Percentiles rank a stretch among this genome's conserved stretches.
phyloP scores from a whole-genome alignment of 2,329 filamentous ascomycete genomes.

The Alternaria sp. region DNA sequence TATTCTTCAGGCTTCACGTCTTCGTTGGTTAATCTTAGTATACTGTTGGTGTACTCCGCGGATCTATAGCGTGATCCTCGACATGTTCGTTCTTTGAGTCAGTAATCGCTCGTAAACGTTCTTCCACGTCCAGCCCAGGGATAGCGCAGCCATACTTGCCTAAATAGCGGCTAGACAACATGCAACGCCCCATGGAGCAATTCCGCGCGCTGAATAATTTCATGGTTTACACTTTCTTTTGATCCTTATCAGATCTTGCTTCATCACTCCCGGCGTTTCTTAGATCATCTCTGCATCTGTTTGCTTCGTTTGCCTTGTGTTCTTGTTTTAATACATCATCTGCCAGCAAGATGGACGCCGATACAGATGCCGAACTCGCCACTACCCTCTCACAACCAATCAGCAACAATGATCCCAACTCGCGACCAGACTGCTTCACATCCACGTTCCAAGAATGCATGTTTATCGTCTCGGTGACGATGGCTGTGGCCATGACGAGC shows the following conservation, averaged over 20 bases:
- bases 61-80: neutral
- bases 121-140: neutral
- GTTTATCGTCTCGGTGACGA: slow-evolving; percentile 72
- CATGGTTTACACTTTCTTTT: neutral
- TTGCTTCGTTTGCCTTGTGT: neutral
- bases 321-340: neutral
- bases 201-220: slow-evolving; percentile 34
- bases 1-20: neutral
- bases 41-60: neutral
- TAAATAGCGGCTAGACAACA: neutral
- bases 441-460: slow-evolving; percentile 69
- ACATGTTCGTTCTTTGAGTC: neutral
- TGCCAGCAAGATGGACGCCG: slow-evolving; percentile 23
- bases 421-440: slow-evolving; percentile 66
- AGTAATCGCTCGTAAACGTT: neutral
- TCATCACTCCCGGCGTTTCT: neutral
- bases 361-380: slow-evolving; percentile 23
- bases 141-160: slow-evolving; percentile 3
- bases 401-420: slow-evolving; percentile 41
- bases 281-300: neutral
- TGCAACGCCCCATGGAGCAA: slow-evolving; percentile 15
- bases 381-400: slow-evolving; percentile 26
- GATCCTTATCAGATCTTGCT: slow-evolving; percentile 1
- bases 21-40: neutral
- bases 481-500: slow-evolving; percentile 69